Conservation (phyloP, 306 rosid genomes). For the Gastrolobium bilobum region DNA sequence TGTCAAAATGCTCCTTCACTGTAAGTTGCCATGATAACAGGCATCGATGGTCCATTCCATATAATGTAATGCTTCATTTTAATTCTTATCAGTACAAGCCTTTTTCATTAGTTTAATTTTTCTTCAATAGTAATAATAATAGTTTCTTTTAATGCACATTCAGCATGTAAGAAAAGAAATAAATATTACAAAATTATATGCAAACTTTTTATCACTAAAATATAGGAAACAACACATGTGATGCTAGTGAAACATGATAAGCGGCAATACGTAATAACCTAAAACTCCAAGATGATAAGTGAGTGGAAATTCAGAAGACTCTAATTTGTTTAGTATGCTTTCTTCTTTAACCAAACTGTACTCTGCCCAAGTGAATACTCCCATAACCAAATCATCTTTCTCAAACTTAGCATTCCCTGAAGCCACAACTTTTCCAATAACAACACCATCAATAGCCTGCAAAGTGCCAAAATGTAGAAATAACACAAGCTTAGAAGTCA, state of each 20-base stretch:
- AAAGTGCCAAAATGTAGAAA: background rate
- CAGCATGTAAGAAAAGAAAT: background rate
- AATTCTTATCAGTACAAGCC: background rate
- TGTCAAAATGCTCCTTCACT: too few species aligned
- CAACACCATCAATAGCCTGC: constrained; percentile 65
- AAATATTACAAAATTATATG: background rate
- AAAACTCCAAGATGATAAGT: constrained; percentile 70
- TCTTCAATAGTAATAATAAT: too few species aligned
- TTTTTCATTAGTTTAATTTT: too few species aligned
- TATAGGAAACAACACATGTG: background rate
- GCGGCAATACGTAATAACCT: constrained; percentile 44
- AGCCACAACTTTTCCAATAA: constrained; percentile 69
- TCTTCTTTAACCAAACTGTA: constrained; percentile 64
- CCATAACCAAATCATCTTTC: constrained; percentile 76
- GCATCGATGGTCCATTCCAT: too few species aligned
- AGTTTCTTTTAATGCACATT: background rate
- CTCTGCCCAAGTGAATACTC: constrained; percentile 78
- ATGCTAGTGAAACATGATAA: background rate
- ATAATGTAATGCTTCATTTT: background rate
- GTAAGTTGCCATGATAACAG: too few species aligned
- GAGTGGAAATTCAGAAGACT: constrained; percentile 66
- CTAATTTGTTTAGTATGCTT: constrained; percentile 64
- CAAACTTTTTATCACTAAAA: background rate
- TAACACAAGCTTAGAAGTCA: background rate
- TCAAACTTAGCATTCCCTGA: constrained; percentile 66